Conservation (phyloP, 2,329 filamentous ascomycete genomes). For the Sordariomycetes sp. region DNA sequence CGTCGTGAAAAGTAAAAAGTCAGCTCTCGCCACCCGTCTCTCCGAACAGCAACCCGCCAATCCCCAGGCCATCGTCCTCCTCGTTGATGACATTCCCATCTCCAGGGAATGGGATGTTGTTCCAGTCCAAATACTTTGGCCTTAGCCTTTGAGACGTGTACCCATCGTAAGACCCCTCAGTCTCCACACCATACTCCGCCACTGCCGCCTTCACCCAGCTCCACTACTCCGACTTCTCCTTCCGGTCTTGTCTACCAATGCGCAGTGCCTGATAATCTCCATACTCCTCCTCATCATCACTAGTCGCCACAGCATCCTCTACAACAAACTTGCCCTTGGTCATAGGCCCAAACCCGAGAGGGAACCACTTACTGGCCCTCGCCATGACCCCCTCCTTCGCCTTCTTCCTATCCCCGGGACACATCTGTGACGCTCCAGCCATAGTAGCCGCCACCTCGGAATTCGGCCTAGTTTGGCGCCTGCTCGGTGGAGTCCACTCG, state of each 20-base stretch:
- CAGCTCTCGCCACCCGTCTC: neutral
- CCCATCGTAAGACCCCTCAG: neutral
- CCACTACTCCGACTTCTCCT: constrained; percentile 6
- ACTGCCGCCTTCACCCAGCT: constrained; percentile 8
- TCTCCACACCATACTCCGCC: neutral
- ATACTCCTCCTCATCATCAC: constrained; percentile 27
- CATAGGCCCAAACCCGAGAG: constrained; percentile 29
- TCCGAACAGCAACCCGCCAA: neutral
- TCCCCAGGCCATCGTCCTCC: neutral
- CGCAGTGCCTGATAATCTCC: constrained; percentile 22
- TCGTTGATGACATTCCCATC: neutral
- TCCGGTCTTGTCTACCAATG: constrained; percentile 1
- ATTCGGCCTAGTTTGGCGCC: neutral
- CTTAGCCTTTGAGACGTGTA: neutral
- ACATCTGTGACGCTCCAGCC: neutral
- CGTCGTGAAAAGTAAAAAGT: neutral
- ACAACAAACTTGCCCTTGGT: constrained; percentile 26
- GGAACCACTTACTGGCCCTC: constrained; percentile 29
- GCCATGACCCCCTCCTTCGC: constrained; percentile 22
- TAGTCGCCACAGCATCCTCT: constrained; percentile 27
- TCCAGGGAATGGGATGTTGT: neutral
- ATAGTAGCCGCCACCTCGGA: neutral
- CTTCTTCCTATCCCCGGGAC: constrained; percentile 20
- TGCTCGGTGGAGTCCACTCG: constrained; percentile 1
- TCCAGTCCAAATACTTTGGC: neutral